phyloP scores from a whole-genome alignment of 257 asterid species.

The Rauvolfia tetraphylla region DNA sequence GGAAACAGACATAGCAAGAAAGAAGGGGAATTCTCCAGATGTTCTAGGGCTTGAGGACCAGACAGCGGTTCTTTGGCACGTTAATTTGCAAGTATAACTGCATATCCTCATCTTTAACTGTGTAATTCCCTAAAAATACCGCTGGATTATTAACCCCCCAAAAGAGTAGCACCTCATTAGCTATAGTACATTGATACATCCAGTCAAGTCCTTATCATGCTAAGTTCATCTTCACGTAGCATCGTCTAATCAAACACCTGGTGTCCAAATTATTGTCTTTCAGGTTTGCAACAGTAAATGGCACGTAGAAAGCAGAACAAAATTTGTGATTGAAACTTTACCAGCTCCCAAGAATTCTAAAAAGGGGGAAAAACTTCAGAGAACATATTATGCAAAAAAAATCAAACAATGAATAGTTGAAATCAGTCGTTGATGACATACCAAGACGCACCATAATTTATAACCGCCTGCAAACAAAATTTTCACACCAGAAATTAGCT shows the following conservation, averaged over 20 bases:
- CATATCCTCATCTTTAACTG: neutral
- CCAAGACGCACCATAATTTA: slow-evolving; percentile 93
- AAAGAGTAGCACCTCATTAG: neutral
- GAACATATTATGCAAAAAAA: neutral
- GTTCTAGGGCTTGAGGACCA: neutral
- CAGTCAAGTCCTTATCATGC: neutral
- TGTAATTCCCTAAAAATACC: neutral
- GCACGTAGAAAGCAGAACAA: neutral
- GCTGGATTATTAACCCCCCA: neutral
- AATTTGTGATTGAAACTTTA: neutral
- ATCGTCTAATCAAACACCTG: slow-evolving; percentile 43
- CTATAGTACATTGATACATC: too few species aligned
- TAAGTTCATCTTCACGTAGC: slow-evolving; percentile 13
- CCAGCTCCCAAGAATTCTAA: neutral
- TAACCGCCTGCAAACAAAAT: slow-evolving; percentile 60
- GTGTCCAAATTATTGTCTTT: neutral
- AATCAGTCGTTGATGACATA: slow-evolving; percentile 20
- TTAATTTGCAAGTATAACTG: neutral
- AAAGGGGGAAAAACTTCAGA: neutral
- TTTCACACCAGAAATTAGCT: slow-evolving; percentile 18
- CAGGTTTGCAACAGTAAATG: neutral
- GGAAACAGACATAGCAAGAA: neutral
- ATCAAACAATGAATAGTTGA: neutral
- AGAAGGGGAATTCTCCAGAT: neutral
- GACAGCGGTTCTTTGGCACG: neutral